Base-by-base conservation (phyloP, 2,329 filamentous ascomycete species). In the Pyricularia sp. region DNA sequence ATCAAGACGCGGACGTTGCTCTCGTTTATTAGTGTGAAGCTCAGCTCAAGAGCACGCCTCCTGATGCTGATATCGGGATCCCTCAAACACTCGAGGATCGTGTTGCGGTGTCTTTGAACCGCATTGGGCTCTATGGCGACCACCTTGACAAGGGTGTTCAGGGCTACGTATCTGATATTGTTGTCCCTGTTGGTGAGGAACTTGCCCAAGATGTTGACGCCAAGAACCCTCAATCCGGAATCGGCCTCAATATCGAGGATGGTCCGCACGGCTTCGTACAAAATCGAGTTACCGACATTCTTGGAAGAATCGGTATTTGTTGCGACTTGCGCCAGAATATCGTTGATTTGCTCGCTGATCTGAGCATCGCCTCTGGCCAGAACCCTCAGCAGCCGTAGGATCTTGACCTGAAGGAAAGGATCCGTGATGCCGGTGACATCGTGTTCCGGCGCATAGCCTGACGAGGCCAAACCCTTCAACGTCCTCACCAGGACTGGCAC, bases 141-240 rank as follows among this genome's bases (percentile, higher is more conserved):
- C 23, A 99, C 95, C 80, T 97, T 98, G 81, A 97, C 96, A 66
- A 99, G 83, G 0, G 95, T 99, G 80, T 99, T 99, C 67, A 99
- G 84, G 23, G 95, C 95, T 67, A 99, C 95, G 76, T 99, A 99
- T 79, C 95, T 91, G 75, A 99, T 99, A 77, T 99, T 99, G 84
- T 99, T 99, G 80, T 99, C 95, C 74, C 94, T 90, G 82, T 99
- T 99, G n/a, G 94, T 90, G 71, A 99, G 81, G 81, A 99, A 99
- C 78, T 80, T 99, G 77, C 96, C 95, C 28, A 99, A 87, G 72
- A 99, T 99, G 77, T 99, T 99, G 74, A 99, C 95, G 75, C 95
- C 95, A 30, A 99, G 85, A 26, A 99, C 95, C 67, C 96, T 87
- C 71, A 99, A 82, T 50, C 95, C 94, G 11, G 95, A 97, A 77